A percentile compares a stretch with the other conserved stretches of the same genome.
phyloP scores from a whole-genome alignment of 2,329 filamentous ascomycete species.

The Aureobasidium lini region DNA sequence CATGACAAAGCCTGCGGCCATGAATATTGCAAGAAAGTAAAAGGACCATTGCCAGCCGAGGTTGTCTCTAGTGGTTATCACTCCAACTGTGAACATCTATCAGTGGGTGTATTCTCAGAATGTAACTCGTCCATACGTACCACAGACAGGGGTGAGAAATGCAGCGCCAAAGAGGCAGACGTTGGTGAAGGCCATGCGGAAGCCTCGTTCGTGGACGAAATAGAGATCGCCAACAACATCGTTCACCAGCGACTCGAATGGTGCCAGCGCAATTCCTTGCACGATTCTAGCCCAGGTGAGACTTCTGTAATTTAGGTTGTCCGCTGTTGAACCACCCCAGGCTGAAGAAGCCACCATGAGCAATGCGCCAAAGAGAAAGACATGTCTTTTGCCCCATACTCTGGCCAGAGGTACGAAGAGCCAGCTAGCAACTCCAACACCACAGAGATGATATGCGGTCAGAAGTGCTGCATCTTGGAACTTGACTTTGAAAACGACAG shows the following conservation, averaged over 20 bases:
- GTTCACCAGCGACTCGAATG: slow-evolving; percentile 86
- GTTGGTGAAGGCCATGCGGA: slow-evolving; percentile 77
- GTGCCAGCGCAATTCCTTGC: slow-evolving; percentile 82
- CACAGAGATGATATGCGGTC: slow-evolving; percentile 81
- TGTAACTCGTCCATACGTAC: not conserved
- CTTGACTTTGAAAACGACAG: slow-evolving; percentile 54
- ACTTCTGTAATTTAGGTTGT: slow-evolving; percentile 59
- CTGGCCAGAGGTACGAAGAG: slow-evolving; percentile 81
- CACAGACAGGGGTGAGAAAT: slow-evolving; percentile 72
- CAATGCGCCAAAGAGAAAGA: slow-evolving; percentile 70
- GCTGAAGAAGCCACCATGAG: slow-evolving; percentile 66
- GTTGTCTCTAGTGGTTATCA: slow-evolving; percentile 56
- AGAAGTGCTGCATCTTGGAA: slow-evolving; percentile 72
- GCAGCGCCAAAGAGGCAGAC: slow-evolving; percentile 63
- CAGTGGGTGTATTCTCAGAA: not conserved
- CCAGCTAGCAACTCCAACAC: slow-evolving; percentile 72
- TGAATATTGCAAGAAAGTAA: slow-evolving; percentile 80
- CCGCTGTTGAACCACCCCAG: slow-evolving; percentile 63
- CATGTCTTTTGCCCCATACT: slow-evolving; percentile 86
- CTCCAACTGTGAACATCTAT: slow-evolving; percentile 50
- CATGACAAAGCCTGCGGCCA: slow-evolving; percentile 59
- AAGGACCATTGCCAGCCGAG: slow-evolving; percentile 86
- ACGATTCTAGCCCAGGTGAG: slow-evolving; percentile 73
- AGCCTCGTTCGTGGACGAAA: slow-evolving; percentile 74
- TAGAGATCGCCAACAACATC: slow-evolving; percentile 84